Evolutionary conservation across 768 basidiomycete species (phyloP), one percentile per base, ranked within the genome.

Genomic region (Asterophora parasitica): DNA sequence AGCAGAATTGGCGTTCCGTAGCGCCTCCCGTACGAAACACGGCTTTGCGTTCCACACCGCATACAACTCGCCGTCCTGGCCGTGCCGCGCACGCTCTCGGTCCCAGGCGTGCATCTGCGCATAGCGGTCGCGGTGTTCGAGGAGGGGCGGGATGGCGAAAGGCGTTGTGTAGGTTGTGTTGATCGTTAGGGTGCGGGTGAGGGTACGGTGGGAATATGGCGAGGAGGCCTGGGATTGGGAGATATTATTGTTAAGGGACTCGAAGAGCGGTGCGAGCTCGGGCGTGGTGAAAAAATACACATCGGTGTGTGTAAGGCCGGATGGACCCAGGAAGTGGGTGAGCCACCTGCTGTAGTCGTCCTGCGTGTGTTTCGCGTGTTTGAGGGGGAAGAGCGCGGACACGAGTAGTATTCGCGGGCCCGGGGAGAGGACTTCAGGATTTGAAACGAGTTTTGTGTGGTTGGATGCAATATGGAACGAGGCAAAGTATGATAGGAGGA

Each of bases 31-130:
- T 32, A 81, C 63, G 39, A 77, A 68, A 58, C 69, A 79, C 7
- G 78, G 69, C 56, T 81, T 81, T 0, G 70, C 71, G 47, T 76
- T 76, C 78, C 78, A 79, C 1, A 79, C 64, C 2, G 78, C 77
- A 53, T 79, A 81, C 7, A 79, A 58, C 32, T n/a, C n/a, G n/a
- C n/a, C n/a, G n/a, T 75, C 75, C 0, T 78, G 69, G 0, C 67
- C 70, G 53, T 79, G 77, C n/a, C 2, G 58, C 48, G 5, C 44
- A 40, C 7, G 62, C 57, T 81, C 77, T 13, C 76, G 65, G 54
- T 81, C 79, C 51, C 61, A 59, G 2, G 48, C 50, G 40, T 75
- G 73, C 72, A 78, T 75, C 28, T 59, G 53, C 4, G 56, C 46
- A 57, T 81, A 80, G 7, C 51, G 52, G 2, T 49, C 55, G 39